Evolutionary conservation across 331 rosid species (phyloP).

Genomic region (Arachis monticola): DNA sequence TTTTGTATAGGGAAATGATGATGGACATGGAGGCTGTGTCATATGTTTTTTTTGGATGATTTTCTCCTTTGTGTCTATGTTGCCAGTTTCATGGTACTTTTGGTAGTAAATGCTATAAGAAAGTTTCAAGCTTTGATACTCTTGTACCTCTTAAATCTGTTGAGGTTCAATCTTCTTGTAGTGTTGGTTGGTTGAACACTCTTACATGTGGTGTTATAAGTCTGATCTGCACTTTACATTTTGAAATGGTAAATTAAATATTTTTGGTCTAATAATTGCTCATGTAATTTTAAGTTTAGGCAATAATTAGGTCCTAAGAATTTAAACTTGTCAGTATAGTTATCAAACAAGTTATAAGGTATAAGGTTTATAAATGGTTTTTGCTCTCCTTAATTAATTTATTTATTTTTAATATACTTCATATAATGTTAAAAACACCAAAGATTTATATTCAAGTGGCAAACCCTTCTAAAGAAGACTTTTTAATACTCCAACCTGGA

Average conservation of each 20-base stretch:
- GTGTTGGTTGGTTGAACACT: slow-evolving; percentile 13
- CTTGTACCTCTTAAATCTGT: slow-evolving; percentile 42
- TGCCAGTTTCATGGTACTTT: slow-evolving; percentile 34
- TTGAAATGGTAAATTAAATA: slow-evolving; percentile 24
- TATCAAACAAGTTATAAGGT: too few species aligned
- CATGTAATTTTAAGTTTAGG: too few species aligned
- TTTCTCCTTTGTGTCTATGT: slow-evolving; percentile 51
- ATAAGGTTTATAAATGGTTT: too few species aligned
- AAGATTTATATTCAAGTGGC: too few species aligned
- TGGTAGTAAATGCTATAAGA: slow-evolving; percentile 43
- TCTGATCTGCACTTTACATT: slow-evolving; percentile 29
- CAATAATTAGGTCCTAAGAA: not conserved
- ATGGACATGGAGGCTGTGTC: slow-evolving; percentile 49
- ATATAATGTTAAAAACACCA: too few species aligned
- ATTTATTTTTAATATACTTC: too few species aligned
- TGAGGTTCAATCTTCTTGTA: slow-evolving; percentile 39
- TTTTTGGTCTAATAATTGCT: not conserved
- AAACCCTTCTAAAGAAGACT: too few species aligned
- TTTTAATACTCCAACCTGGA: too few species aligned
- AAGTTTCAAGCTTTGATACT: slow-evolving; percentile 37
- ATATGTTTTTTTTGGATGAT: slow-evolving; percentile 41
- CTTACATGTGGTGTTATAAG: slow-evolving; percentile 6
- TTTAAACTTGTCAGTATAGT: too few species aligned
- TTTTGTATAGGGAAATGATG: slow-evolving; percentile 55
- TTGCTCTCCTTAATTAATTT: too few species aligned